Conservation (phyloP, 148 eudicot species). For the Fagopyrum homotropicum region DNA sequence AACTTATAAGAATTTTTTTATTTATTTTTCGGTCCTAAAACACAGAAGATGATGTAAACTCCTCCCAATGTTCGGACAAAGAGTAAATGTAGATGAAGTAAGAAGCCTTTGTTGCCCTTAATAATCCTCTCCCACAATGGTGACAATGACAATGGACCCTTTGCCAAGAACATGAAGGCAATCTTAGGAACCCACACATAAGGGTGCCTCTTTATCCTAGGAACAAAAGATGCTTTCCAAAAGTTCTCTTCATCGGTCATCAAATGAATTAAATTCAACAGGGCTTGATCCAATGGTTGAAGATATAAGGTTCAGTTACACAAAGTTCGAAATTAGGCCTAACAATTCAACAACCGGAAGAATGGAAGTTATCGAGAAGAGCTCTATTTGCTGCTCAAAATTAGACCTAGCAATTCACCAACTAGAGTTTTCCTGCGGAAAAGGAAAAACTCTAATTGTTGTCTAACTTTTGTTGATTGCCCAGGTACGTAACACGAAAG, state of each 20-base stretch:
- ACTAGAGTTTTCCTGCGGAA: no score
- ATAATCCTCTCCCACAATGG: slow-evolving; percentile 95
- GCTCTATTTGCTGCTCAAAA: no score
- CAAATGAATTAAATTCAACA: slow-evolving; percentile 59
- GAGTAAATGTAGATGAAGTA: slow-evolving; percentile 82
- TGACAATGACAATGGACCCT: slow-evolving; percentile 88
- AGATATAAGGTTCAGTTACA: slow-evolving; percentile 29
- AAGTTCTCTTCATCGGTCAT: slow-evolving; percentile 74
- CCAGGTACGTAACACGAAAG: no score
- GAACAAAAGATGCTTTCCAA: slow-evolving; percentile 70
- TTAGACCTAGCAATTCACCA: no score
- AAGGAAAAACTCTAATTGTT: no score
- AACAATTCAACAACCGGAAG: background rate
- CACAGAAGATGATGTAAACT: slow-evolving; percentile 57
- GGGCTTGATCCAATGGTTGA: slow-evolving; percentile 53
- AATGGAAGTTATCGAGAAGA: no score
- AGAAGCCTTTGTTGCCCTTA: slow-evolving; percentile 46
- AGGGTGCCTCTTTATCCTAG: slow-evolving; percentile 57
- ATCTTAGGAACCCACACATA: slow-evolving; percentile 64
- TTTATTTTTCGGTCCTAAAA: slow-evolving; percentile 25
- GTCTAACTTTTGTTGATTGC: no score
- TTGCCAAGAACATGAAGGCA: slow-evolving; percentile 95
- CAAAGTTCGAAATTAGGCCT: slow-evolving; percentile 43
- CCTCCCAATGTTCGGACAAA: slow-evolving; percentile 44
- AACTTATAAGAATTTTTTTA: no score